Percentiles rank a stretch among this genome's conserved stretches.
Conservation (phyloP, 2,329 filamentous ascomycete species). For the Verticillium alfalfae region DNA sequence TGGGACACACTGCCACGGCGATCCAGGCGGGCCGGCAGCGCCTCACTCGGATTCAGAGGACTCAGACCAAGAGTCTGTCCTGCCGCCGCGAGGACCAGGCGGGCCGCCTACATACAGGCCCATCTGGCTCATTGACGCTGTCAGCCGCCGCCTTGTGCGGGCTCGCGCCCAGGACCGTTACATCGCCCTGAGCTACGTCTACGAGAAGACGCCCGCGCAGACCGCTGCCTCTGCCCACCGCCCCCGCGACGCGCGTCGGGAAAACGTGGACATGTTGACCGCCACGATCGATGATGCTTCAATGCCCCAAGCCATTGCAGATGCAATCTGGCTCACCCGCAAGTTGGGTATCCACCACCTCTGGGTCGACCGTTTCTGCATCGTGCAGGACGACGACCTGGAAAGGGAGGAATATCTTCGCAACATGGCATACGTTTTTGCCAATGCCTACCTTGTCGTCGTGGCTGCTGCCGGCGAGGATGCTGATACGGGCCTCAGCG, state of each 20-base stretch:
- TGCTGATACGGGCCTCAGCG: constrained; percentile 27
- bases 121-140: constrained; percentile 33
- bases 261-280: constrained; percentile 29
- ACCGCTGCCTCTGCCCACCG: constrained; percentile 13
- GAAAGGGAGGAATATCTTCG: constrained; percentile 32
- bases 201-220: constrained; percentile 19
- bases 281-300: constrained; percentile 26
- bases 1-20: constrained; percentile 29
- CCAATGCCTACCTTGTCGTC: constrained; percentile 38
- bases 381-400: constrained; percentile 35
- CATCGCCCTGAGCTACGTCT: constrained; percentile 41
- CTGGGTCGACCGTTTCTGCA: constrained; percentile 41
- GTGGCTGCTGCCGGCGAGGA: constrained; percentile 32
- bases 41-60: constrained; percentile 2
- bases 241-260: constrained; percentile 23
- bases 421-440: constrained; percentile 39
- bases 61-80: neutral
- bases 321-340: constrained; percentile 36
- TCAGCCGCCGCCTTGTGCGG: constrained; percentile 30
- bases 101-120: constrained; percentile 27
- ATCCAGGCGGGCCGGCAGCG: constrained; percentile 12
- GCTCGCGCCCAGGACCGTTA: constrained; percentile 33
- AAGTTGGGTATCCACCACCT: constrained; percentile 36
- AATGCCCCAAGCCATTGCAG: constrained; percentile 33
- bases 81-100: neutral